Percentiles rank a stretch among this genome's conserved stretches.
phyloP scores from a whole-genome alignment of 441 rosid species.

The Euphorbia corollata region DNA sequence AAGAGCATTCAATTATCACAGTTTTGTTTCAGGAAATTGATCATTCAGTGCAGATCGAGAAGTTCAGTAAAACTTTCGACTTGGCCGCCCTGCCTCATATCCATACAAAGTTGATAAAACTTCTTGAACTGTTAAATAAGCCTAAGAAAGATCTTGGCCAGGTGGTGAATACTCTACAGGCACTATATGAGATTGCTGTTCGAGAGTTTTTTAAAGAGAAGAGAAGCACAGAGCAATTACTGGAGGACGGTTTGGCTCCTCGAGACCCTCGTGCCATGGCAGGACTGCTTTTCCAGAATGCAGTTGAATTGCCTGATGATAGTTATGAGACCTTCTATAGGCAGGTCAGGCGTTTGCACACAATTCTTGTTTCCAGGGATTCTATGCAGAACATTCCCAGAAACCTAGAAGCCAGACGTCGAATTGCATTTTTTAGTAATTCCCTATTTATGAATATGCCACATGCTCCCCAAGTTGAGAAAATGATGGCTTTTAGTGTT shows the following conservation, averaged over 20 bases:
- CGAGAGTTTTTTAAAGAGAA: slow-evolving; percentile 61
- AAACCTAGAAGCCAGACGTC: slow-evolving; percentile 81
- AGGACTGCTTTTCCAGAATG: slow-evolving; percentile 60
- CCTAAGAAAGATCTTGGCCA: slow-evolving; percentile 45
- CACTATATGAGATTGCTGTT: slow-evolving; percentile 62
- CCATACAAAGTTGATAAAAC: slow-evolving; percentile 55
- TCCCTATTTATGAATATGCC: slow-evolving; percentile 96
- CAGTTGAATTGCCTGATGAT: slow-evolving; percentile 53
- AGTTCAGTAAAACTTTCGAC: slow-evolving; percentile 68
- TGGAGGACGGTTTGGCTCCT: slow-evolving; percentile 62
- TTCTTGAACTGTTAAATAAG: slow-evolving; percentile 46
- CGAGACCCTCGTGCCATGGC: slow-evolving; percentile 50
- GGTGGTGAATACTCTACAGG: slow-evolving; percentile 72
- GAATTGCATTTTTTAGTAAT: slow-evolving; percentile 87
- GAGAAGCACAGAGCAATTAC: slow-evolving; percentile 48
- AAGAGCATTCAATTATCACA: slow-evolving; percentile 65
- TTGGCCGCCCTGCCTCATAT: slow-evolving; percentile 56
- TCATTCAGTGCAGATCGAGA: slow-evolving; percentile 52
- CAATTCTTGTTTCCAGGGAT: slow-evolving; percentile 70
- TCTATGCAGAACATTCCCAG: slow-evolving; percentile 72
- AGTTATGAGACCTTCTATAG: slow-evolving; percentile 59
- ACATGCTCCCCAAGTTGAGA: slow-evolving; percentile 93
- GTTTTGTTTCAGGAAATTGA: slow-evolving; percentile 71
- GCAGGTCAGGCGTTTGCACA: slow-evolving; percentile 73
- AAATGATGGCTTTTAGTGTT: slow-evolving; percentile 87